A percentile compares a stretch with the other conserved stretches of the same genome.
These are phyloP conservation scores for Ilex asprella DNA, from an alignment of 257 asterid genomes.

Conservation along the genomic window DNA sequence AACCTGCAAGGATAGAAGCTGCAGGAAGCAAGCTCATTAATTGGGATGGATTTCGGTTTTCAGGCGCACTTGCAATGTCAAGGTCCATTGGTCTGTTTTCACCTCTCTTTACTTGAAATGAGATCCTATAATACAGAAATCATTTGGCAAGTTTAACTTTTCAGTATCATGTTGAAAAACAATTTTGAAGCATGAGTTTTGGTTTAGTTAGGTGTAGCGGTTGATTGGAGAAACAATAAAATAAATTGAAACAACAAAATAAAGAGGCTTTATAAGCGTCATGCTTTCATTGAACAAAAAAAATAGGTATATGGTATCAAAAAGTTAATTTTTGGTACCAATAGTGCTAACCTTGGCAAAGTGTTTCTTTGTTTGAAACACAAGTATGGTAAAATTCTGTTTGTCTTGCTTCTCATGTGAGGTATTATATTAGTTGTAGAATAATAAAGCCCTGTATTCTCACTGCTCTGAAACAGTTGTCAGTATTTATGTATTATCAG, in stretches of 20 bases:
- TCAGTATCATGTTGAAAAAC: background rate
- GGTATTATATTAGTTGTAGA: background rate
- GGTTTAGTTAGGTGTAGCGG: no score
- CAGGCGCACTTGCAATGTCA: slow-evolving; percentile 73
- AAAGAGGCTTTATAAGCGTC: no score
- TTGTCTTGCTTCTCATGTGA: background rate
- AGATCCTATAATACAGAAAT: background rate
- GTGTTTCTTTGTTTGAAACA: no score
- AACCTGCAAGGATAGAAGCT: slow-evolving; percentile 54
- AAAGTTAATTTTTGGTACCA: no score
- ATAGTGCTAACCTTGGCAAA: no score
- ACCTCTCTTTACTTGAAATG: background rate
- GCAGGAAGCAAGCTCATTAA: slow-evolving; percentile 74
- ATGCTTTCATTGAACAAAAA: no score
- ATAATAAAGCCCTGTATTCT: background rate
- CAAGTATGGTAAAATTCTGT: background rate
- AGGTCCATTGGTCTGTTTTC: slow-evolving; percentile 56
- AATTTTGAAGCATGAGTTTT: no score
- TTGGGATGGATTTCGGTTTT: slow-evolving; percentile 78
- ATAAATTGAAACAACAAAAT: no score
- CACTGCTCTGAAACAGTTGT: background rate
- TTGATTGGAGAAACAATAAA: no score
- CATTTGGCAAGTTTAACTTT: background rate
- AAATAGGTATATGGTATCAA: no score
- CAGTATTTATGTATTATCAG: background rate